These are phyloP conservation scores for Irpex sp. DNA, from an alignment of 1,284 basidiomycete species.

Conservation along the genomic window DNA sequence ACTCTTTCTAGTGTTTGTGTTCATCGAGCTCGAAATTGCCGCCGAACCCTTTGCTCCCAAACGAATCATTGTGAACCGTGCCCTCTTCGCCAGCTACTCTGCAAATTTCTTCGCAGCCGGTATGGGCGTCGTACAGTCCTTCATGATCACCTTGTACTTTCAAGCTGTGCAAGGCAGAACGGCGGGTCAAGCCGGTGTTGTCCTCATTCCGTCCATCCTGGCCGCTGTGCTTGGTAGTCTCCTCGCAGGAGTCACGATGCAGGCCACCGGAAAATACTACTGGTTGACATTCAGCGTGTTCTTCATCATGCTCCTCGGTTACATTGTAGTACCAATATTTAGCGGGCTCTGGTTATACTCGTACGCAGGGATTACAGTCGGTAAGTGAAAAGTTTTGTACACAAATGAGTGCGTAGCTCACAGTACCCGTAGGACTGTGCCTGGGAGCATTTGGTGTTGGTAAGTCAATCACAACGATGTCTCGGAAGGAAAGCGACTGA, in stretches of 20 bases:
- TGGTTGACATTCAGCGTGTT: conserved; percentile 44
- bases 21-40: conserved; percentile 41
- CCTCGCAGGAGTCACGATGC: conserved; percentile 49
- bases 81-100: conserved; percentile 52
- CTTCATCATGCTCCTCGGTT: conserved; percentile 35
- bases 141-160: conserved; percentile 52
- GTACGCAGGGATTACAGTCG: conserved; percentile 35
- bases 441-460: conserved; percentile 45
- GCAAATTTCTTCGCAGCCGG: conserved; percentile 55
- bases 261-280: conserved; percentile 56
- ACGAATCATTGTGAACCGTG: conserved; percentile 45
- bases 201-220: conserved; percentile 45
- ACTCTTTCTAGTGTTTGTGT: conserved; percentile 23
- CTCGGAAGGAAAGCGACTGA: background rate
- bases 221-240: conserved; percentile 48
- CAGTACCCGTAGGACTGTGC: conserved; percentile 32
- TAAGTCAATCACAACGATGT: conserved; percentile 16
- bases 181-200: conserved; percentile 46
- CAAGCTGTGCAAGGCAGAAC: conserved; percentile 49
- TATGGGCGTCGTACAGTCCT: conserved; percentile 42
- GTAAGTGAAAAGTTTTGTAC: conserved; percentile 23
- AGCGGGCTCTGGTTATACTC: conserved; percentile 37
- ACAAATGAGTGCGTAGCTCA: background rate
- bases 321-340: conserved; percentile 33
- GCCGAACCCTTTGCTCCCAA: conserved; percentile 56